phyloP scores from a whole-genome alignment of 2,329 filamentous ascomycete genomes.

The Hypoxylon sp. region DNA sequence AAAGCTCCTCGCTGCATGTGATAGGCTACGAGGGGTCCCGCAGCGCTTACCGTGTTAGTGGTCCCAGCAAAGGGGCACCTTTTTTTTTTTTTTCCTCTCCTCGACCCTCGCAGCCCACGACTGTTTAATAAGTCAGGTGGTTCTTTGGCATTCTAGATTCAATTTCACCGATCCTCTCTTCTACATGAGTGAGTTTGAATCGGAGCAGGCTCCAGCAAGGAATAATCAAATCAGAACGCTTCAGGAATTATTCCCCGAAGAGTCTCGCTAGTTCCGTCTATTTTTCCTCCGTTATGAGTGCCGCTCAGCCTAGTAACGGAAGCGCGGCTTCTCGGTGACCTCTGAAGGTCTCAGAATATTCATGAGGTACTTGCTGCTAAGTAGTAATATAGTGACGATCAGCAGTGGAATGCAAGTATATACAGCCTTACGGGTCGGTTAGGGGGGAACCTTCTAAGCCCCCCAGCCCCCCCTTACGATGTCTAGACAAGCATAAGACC shows the following conservation, averaged over 20 bases:
- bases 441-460: slow-evolving; percentile 9
- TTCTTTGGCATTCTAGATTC: slow-evolving; percentile 32
- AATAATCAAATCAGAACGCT: slow-evolving; percentile 11
- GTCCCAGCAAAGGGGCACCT: slow-evolving; percentile 26
- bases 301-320: slow-evolving; percentile 4
- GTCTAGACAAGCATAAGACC: neutral
- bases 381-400: neutral
- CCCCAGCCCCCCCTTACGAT: neutral
- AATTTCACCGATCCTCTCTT: slow-evolving; percentile 27
- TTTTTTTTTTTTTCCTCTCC: slow-evolving; percentile 20
- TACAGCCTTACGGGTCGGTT: slow-evolving; percentile 19
- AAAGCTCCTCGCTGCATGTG: slow-evolving; percentile 44
- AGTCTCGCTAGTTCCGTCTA: neutral
- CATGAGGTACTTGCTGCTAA: slow-evolving; percentile 21
- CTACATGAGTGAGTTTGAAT: slow-evolving; percentile 18
- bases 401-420: slow-evolving; percentile 20
- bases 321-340: slow-evolving; percentile 1
- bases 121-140: slow-evolving; percentile 20
- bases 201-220: slow-evolving; percentile 11
- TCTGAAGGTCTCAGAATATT: slow-evolving; percentile 7
- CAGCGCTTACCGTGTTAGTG: slow-evolving; percentile 41
- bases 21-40: slow-evolving; percentile 42
- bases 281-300: neutral
- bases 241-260: neutral
- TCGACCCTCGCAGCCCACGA: slow-evolving; percentile 6